These are phyloP conservation scores for Neoarthrinium moseri DNA, from an alignment of 2,329 filamentous ascomycete species.

Conservation along the genomic window DNA sequence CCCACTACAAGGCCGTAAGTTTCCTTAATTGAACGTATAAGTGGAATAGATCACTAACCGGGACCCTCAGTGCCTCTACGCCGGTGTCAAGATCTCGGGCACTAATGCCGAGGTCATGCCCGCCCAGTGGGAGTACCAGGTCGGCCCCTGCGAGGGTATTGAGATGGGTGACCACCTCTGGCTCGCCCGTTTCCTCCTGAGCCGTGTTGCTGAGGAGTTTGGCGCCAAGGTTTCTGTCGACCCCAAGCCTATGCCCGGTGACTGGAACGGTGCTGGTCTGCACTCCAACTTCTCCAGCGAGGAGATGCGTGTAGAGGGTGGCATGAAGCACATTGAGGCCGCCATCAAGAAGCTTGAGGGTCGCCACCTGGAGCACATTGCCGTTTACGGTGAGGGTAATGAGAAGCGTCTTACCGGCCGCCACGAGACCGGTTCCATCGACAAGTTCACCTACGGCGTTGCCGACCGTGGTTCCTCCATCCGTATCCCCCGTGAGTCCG, in stretches of 20 bases:
- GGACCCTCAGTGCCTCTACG: slow-evolving; percentile 65
- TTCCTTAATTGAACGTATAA: not conserved
- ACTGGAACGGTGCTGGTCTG: slow-evolving; percentile 96
- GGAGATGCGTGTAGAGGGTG: slow-evolving; percentile 85
- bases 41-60: slow-evolving; percentile 59
- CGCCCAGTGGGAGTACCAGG: slow-evolving; percentile 97
- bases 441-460: slow-evolving; percentile 90
- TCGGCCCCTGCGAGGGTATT: slow-evolving; percentile 87
- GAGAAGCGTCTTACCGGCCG: slow-evolving; percentile 87
- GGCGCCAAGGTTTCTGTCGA: slow-evolving; percentile 93
- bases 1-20: slow-evolving; percentile 71
- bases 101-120: slow-evolving; percentile 99
- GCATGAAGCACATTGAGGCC: slow-evolving; percentile 92
- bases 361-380: slow-evolving; percentile 81
- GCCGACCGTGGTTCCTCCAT: slow-evolving; percentile 95
- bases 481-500: slow-evolving; percentile 83
- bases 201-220: slow-evolving; percentile 93
- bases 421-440: slow-evolving; percentile 92
- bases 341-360: slow-evolving; percentile 80
- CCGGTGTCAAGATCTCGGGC: slow-evolving; percentile 90
- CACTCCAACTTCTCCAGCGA: slow-evolving; percentile 63
- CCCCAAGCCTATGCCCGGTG: slow-evolving; percentile 91
- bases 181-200: slow-evolving; percentile 85
- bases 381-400: slow-evolving; percentile 95
- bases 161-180: slow-evolving; percentile 95